These are phyloP conservation scores for Hymenoscyphus repandus DNA, from an alignment of 2,329 filamentous ascomycete genomes.

Conservation along the genomic window DNA sequence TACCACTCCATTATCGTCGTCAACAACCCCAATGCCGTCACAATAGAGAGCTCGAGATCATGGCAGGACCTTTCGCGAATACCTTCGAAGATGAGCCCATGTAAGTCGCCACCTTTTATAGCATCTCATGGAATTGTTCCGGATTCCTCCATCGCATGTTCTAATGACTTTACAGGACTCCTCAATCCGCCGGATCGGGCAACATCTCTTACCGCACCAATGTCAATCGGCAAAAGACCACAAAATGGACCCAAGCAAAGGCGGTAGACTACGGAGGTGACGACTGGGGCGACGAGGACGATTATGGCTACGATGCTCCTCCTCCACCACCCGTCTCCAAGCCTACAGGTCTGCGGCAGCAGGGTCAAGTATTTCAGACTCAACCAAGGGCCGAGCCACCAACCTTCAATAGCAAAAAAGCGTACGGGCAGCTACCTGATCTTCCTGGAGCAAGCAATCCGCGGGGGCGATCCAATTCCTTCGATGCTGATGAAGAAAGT, in stretches of 20 bases:
- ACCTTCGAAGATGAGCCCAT: conserved; percentile 28
- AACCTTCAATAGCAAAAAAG: conserved; percentile 21
- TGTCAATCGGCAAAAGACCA: conserved; percentile 82
- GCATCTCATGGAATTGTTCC: not conserved
- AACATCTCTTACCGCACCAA: conserved; percentile 65
- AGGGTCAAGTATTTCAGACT: conserved; percentile 30
- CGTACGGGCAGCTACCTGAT: conserved; percentile 29
- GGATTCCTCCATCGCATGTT: not conserved
- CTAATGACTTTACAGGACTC: conserved; percentile 17
- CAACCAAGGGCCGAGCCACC: conserved; percentile 3
- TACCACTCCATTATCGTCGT: not conserved
- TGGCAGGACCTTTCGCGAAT: conserved; percentile 30
- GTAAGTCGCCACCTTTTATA: conserved; percentile 18
- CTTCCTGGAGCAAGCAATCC: conserved; percentile 17
- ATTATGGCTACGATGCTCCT: conserved; percentile 45
- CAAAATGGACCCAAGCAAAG: conserved; percentile 92
- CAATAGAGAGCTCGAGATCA: conserved; percentile 9
- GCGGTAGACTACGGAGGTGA: conserved; percentile 84
- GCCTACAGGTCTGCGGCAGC: conserved; percentile 40
- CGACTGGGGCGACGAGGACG: conserved; percentile 77
- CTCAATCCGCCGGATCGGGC: conserved; percentile 19
- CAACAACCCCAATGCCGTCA: not conserved
- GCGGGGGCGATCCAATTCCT: conserved; percentile 39
- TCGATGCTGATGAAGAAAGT: conserved; percentile 48
- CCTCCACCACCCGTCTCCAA: conserved; percentile 35